phyloP scores from a whole-genome alignment of 2,329 filamentous ascomycete genomes.

The Dactylellina cionopaga region DNA sequence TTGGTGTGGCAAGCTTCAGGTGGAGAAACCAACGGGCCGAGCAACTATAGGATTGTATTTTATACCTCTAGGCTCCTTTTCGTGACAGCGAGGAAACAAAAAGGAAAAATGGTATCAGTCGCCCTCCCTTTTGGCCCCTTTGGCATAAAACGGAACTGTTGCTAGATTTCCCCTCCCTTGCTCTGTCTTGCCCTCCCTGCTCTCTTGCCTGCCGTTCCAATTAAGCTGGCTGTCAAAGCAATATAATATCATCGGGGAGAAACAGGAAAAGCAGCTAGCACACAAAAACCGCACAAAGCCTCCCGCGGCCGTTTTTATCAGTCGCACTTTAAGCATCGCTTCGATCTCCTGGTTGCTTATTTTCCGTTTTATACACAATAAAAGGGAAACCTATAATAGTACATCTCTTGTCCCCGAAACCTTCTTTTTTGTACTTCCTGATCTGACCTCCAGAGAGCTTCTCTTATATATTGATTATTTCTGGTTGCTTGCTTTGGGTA shows the following conservation, averaged over 20 bases:
- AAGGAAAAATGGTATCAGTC: slow-evolving; percentile 51
- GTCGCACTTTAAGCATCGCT: slow-evolving; percentile 53
- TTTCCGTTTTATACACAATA: slow-evolving; percentile 50
- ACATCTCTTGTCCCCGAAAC: slow-evolving; percentile 51
- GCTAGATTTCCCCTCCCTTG: slow-evolving; percentile 52
- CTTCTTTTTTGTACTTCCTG: slow-evolving; percentile 48
- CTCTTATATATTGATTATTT: slow-evolving; percentile 35
- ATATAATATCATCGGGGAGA: slow-evolving; percentile 49
- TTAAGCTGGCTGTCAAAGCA: slow-evolving; percentile 53
- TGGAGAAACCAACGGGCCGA: slow-evolving; percentile 53
- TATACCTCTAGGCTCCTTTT: slow-evolving; percentile 53
- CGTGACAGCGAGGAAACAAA: slow-evolving; percentile 51
- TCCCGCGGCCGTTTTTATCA: slow-evolving; percentile 53
- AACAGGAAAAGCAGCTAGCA: slow-evolving; percentile 37
- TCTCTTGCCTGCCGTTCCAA: slow-evolving; percentile 50
- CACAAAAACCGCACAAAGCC: slow-evolving; percentile 53
- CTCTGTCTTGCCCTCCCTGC: slow-evolving; percentile 49
- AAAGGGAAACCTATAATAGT: slow-evolving; percentile 52
- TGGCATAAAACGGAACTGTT: slow-evolving; percentile 53
- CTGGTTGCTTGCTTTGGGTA: slow-evolving; percentile 27
- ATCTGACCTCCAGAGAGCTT: slow-evolving; percentile 46
- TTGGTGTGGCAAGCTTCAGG: slow-evolving; percentile 52
- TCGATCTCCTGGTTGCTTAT: slow-evolving; percentile 52
- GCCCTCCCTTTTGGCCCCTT: slow-evolving; percentile 51
- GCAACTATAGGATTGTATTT: slow-evolving; percentile 50